phyloP scores from a whole-genome alignment of 2,329 filamentous ascomycete species.

The Fusarium burgessii region DNA sequence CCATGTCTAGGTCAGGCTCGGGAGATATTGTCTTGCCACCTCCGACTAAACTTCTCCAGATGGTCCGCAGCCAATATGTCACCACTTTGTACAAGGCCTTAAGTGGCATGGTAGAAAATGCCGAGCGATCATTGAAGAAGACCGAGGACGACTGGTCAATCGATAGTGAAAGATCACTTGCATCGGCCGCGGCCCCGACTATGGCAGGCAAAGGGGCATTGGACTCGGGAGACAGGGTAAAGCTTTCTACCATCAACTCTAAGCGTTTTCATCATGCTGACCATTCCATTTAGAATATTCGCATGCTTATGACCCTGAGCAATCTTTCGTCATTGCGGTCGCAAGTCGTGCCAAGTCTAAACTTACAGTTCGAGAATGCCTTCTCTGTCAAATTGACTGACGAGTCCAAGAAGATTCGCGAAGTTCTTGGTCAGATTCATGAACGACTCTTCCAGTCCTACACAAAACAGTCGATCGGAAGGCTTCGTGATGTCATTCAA shows the following conservation, averaged over 20 bases:
- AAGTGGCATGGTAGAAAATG: conserved; percentile 97
- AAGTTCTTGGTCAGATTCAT: conserved; percentile 92
- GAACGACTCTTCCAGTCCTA: conserved; percentile 92
- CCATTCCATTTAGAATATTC: conserved; percentile 74
- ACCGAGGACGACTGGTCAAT: conserved; percentile 72
- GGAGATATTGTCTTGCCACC: conserved; percentile 86
- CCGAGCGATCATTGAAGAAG: conserved; percentile 78
- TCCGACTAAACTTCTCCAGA: conserved; percentile 86
- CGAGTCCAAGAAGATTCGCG: conserved; percentile 90
- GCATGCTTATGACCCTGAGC: conserved; percentile 92
- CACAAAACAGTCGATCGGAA: conserved; percentile 79
- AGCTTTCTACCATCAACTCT: conserved; percentile 44
- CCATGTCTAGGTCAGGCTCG: conserved; percentile 78
- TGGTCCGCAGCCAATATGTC: conserved; percentile 92
- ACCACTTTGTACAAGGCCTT: conserved; percentile 93
- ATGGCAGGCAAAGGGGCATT: conserved; percentile 61
- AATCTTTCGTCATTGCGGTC: conserved; percentile 88
- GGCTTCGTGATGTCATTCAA: conserved; percentile 76
- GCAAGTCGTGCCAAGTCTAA: conserved; percentile 87
- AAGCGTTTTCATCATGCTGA: conserved; percentile 36
- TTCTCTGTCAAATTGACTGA: conserved; percentile 96
- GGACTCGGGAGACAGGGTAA: conserved; percentile 67
- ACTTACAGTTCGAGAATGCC: conserved; percentile 90
- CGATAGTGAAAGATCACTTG: conserved; percentile 58
- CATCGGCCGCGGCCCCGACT: conserved; percentile 50